Evolutionary conservation across 2,329 filamentous ascomycete species (phyloP).

Genomic region (Claviceps spartinae): DNA sequence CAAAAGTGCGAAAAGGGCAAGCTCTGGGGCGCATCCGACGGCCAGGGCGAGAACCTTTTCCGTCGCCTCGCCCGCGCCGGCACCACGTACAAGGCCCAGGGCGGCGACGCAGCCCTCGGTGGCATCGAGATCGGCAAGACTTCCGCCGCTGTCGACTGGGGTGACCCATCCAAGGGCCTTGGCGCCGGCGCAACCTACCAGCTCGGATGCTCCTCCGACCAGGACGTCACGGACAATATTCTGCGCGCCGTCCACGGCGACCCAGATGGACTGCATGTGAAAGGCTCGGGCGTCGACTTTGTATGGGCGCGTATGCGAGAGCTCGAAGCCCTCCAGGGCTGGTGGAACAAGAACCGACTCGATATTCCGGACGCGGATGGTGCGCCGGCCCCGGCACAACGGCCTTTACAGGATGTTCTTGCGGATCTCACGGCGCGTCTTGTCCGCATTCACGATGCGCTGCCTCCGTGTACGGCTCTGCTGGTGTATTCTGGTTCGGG

Average conservation of each 20-base stretch:
- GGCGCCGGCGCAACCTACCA: conserved; percentile 42
- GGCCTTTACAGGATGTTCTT: conserved; percentile 33
- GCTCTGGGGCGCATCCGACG: conserved; percentile 68
- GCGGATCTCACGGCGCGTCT: conserved; percentile 34
- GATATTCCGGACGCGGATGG: conserved; percentile 21
- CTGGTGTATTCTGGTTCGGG: conserved; percentile 54
- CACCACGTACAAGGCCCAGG: conserved; percentile 47
- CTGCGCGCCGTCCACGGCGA: conserved; percentile 48
- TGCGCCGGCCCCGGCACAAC: conserved; percentile 16
- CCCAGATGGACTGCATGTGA: conserved; percentile 40
- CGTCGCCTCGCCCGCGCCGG: conserved; percentile 57
- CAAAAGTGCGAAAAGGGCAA: conserved; percentile 92
- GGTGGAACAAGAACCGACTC: conserved; percentile 48
- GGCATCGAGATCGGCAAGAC: conserved; percentile 44
- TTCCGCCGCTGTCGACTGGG: conserved; percentile 79
- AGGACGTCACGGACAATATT: conserved; percentile 40
- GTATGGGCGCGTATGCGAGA: conserved; percentile 53
- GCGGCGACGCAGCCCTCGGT: conserved; percentile 41
- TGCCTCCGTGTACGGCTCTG: conserved; percentile 52
- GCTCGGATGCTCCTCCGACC: conserved; percentile 45
- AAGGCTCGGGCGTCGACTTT: conserved; percentile 49
- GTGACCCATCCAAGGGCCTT: conserved; percentile 51
- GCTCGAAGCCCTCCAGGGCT: conserved; percentile 50
- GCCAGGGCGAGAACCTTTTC: conserved; percentile 78
- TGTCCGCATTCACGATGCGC: conserved; percentile 38